Conservation (phyloP, 768 basidiomycete species). For the Hysterangium stoloniferum region DNA sequence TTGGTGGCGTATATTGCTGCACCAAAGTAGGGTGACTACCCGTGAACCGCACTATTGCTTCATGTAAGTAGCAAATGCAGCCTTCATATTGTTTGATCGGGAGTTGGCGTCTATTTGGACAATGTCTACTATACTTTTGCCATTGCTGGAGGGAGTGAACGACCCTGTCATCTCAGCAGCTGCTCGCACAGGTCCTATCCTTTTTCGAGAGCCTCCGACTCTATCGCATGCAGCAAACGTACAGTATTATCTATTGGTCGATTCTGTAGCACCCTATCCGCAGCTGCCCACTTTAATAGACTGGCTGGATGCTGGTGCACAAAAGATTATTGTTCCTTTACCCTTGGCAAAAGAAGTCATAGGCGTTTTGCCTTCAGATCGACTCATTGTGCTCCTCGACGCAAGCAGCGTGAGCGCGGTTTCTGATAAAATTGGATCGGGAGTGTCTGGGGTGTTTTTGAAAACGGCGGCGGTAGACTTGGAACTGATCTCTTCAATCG, state of each 20-base stretch:
- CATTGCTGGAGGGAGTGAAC: slow-evolving; percentile 45
- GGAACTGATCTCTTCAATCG: slow-evolving; percentile 70
- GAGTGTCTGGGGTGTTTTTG: slow-evolving; percentile 72
- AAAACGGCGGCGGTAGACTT: slow-evolving; percentile 66
- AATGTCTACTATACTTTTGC: slow-evolving; percentile 42
- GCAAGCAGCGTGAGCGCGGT: slow-evolving; percentile 66
- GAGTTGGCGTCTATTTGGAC: not conserved
- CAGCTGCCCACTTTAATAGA: slow-evolving; percentile 46
- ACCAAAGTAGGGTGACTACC: slow-evolving; percentile 13
- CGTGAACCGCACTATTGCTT: slow-evolving; percentile 51
- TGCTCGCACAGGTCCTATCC: slow-evolving; percentile 68
- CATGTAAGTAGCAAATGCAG: slow-evolving; percentile 44
- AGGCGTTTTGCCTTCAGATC: slow-evolving; percentile 57
- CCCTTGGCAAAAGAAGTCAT: slow-evolving; percentile 60
- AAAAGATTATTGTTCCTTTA: slow-evolving; percentile 71
- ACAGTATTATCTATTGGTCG: slow-evolving; percentile 46
- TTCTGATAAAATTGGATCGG: slow-evolving; percentile 63
- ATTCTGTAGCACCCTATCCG: slow-evolving; percentile 38
- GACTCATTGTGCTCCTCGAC: slow-evolving; percentile 71
- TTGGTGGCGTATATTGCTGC: too few species aligned
- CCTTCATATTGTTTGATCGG: slow-evolving; percentile 3
- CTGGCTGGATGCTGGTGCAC: slow-evolving; percentile 70
- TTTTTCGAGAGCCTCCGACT: slow-evolving; percentile 36
- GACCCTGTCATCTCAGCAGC: slow-evolving; percentile 51
- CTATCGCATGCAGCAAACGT: slow-evolving; percentile 27